phyloP scores from a whole-genome alignment of 2,329 filamentous ascomycete genomes.

The Helotiales sp. region DNA sequence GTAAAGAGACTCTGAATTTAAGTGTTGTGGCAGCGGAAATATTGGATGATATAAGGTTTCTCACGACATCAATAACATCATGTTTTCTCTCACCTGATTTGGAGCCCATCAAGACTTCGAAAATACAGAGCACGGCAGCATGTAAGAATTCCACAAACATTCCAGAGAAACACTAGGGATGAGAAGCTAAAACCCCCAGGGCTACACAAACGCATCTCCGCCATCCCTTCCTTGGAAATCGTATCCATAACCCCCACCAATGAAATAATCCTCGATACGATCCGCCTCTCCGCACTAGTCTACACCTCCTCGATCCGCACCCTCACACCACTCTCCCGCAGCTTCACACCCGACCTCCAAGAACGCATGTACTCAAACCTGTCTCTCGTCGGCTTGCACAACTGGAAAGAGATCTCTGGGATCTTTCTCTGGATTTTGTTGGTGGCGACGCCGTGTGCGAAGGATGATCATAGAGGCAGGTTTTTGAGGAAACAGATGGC shows the following conservation, averaged over 20 bases:
- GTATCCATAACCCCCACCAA: background rate
- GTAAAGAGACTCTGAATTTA: conserved; percentile 49
- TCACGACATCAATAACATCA: conserved; percentile 50
- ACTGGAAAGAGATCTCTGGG: conserved; percentile 53
- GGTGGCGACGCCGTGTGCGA: conserved; percentile 8
- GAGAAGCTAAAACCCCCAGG: background rate
- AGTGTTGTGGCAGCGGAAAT: conserved; percentile 53
- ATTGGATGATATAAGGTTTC: conserved; percentile 55
- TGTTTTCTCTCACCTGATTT: background rate
- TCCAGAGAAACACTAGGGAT: background rate
- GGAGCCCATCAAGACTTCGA: background rate
- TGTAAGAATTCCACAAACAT: conserved; percentile 32
- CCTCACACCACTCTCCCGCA: conserved; percentile 49
- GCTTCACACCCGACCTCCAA: conserved; percentile 49
- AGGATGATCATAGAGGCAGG: conserved; percentile 16
- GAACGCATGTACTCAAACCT: conserved; percentile 51
- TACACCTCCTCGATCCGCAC: conserved; percentile 53
- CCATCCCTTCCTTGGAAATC: conserved; percentile 30
- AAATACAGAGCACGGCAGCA: conserved; percentile 46
- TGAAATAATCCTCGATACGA: conserved; percentile 46
- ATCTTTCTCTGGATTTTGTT: conserved; percentile 40
- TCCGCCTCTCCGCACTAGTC: conserved; percentile 53
- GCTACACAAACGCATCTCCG: conserved; percentile 47
- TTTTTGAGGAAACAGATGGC: conserved; percentile 23
- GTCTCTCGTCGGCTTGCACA: conserved; percentile 52